Conservation (phyloP, 345 rosid species). For the Rubroshorea leprosula region DNA sequence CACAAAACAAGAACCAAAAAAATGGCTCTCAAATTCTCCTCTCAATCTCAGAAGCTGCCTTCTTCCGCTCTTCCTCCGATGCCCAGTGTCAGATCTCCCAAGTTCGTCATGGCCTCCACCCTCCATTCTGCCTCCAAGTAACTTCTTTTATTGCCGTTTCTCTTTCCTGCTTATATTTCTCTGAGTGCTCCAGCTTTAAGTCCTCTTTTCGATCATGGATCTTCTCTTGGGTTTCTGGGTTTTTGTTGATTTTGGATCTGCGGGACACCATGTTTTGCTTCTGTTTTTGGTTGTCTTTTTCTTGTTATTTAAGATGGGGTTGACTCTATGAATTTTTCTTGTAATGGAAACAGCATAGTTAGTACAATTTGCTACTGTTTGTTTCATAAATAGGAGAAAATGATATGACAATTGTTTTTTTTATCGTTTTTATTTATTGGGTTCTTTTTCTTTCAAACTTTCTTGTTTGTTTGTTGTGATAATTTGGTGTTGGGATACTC, state of each 20-base stretch:
- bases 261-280: too few relatives aligned
- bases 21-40: conserved; percentile 65
- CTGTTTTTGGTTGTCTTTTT: conserved; percentile 13
- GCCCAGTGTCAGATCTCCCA: conserved; percentile 74
- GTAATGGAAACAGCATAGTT: too few relatives aligned
- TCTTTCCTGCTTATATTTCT: background rate
- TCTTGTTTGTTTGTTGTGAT: too few relatives aligned
- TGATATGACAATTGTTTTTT: too few relatives aligned
- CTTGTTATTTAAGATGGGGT: background rate
- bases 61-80: conserved; percentile 55
- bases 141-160: conserved; percentile 13
- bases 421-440: too few relatives aligned
- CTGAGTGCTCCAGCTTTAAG: background rate
- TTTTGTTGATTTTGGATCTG: conserved; percentile 23
- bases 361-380: too few relatives aligned
- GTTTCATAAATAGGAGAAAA: too few relatives aligned
- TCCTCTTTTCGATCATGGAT: background rate
- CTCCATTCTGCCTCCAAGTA: conserved; percentile 59
- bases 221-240: conserved; percentile 8
- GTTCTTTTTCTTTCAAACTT: too few relatives aligned
- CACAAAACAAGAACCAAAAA: background rate
- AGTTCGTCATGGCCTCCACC: conserved; percentile 64
- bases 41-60: conserved; percentile 46
- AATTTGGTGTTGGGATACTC: too few relatives aligned
- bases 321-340: background rate